phyloP scores from a whole-genome alignment of 2,329 filamentous ascomycete genomes.

The Botrytis elliptica region DNA sequence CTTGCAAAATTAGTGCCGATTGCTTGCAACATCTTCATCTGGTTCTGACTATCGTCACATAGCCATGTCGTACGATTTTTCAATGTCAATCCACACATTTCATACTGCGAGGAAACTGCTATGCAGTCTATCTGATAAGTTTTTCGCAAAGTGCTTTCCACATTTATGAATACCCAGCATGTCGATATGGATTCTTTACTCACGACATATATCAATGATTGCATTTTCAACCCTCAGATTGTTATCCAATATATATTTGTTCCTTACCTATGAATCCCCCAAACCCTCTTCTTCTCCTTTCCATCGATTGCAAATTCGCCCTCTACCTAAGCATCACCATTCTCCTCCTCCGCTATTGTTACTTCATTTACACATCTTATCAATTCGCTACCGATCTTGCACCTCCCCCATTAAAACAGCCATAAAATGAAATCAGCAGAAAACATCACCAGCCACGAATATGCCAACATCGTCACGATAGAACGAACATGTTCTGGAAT shows the following conservation, averaged over 20 bases:
- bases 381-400: neutral
- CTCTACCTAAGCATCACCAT: neutral
- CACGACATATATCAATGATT: neutral
- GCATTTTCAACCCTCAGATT: neutral
- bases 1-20: no score
- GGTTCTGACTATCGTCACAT: neutral
- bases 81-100: neutral
- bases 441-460: neutral
- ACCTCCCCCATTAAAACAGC: accelerated
- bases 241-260: neutral
- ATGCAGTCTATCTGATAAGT: neutral
- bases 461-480: neutral
- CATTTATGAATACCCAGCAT: neutral
- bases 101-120: neutral
- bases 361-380: neutral
- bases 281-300: neutral
- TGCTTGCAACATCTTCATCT: no score
- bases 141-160: neutral
- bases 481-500: conserved; percentile 46
- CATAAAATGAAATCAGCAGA: conserved; percentile 1
- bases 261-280: neutral
- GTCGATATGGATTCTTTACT: neutral
- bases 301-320: neutral
- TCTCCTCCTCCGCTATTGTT: neutral
- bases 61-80: neutral